phyloP scores from a whole-genome alignment of 257 asterid genomes.

The Solanum megistacrolobum region DNA sequence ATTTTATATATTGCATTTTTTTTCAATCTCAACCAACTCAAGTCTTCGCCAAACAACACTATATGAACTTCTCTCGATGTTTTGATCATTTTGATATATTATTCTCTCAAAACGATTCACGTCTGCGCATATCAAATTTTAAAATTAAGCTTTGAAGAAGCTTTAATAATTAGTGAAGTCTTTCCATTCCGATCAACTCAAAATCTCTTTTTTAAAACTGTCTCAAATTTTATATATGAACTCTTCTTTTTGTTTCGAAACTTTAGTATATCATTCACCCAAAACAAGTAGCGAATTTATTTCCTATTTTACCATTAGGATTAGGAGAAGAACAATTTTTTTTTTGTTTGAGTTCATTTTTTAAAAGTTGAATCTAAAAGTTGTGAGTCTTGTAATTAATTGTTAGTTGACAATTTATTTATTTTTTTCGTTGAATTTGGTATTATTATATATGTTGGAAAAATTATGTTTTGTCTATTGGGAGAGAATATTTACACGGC shows the following conservation, averaged over 20 bases:
- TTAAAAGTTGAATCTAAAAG: too few relatives aligned
- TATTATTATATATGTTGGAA: neutral
- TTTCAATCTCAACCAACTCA: neutral
- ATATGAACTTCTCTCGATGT: neutral
- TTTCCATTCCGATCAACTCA: too few relatives aligned
- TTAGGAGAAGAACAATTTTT: neutral
- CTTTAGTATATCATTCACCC: neutral
- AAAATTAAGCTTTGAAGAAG: neutral
- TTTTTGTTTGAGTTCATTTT: neutral
- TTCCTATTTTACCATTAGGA: neutral
- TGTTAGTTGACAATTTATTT: too few relatives aligned
- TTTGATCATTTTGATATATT: neutral
- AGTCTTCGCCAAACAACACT: neutral
- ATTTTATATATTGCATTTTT: neutral
- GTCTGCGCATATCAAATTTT: neutral
- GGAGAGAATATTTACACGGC: neutral
- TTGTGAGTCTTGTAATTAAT: neutral
- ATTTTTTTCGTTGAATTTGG: neutral
- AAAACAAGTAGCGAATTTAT: neutral
- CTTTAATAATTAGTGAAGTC: neutral
- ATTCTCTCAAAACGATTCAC: neutral
- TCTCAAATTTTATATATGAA: too few relatives aligned
- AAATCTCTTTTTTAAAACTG: too few relatives aligned
- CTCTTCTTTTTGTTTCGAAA: too few relatives aligned
- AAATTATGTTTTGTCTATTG: neutral